Conservation (phyloP, 169 alveolate species). For the Besnoitia besnoiti region DNA sequence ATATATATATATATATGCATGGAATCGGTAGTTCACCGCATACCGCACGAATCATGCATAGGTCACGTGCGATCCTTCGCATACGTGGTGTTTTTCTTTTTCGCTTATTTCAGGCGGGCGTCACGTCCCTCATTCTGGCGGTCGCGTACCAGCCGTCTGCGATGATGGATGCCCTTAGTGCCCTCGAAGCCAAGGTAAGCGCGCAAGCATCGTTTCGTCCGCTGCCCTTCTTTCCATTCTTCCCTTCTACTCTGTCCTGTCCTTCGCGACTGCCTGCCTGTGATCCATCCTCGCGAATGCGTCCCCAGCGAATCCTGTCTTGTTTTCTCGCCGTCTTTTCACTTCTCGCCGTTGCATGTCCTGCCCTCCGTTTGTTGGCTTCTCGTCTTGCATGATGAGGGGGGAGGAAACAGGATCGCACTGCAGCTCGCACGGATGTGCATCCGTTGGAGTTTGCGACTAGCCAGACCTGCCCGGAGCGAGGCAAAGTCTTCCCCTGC, state of each 20-base stretch:
- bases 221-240: background rate
- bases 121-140: constrained; percentile 85
- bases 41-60: background rate
- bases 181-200: constrained; percentile 79
- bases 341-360: background rate
- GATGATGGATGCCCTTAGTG: constrained; percentile 80
- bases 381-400: no score
- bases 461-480: no score
- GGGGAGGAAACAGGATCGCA: no score
- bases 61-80: background rate
- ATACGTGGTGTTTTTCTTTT: background rate
- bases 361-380: no score
- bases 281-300: background rate
- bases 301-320: background rate
- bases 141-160: constrained; percentile 86
- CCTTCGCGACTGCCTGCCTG: background rate
- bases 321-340: background rate
- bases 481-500: no score
- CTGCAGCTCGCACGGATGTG: no score
- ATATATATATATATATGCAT: background rate
- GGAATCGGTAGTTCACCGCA: no score
- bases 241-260: background rate
- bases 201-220: background rate
- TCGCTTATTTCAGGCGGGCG: constrained; percentile 48
- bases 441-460: no score